phyloP scores from a whole-genome alignment of 192 early-diverging fungal species.

The Chytriomyces confervae region DNA sequence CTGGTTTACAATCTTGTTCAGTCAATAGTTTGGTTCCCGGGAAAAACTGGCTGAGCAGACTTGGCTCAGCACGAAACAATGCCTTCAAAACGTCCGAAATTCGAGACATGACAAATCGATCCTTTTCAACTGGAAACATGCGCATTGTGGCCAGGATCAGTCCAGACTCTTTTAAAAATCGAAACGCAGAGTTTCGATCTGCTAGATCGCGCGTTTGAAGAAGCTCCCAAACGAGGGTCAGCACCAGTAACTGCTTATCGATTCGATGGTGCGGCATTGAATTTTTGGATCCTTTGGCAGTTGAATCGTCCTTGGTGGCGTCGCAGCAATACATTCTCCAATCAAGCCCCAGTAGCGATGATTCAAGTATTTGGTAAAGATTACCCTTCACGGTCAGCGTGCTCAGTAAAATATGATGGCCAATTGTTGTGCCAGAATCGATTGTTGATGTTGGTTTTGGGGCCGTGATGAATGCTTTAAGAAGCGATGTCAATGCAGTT shows the following conservation, averaged over 20 bases:
- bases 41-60: too few relatives aligned
- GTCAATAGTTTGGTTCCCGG: too few relatives aligned
- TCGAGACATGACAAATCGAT: slow-evolving; percentile 3
- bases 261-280: not conserved
- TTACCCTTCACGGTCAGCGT: slow-evolving; percentile 11
- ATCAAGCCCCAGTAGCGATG: not conserved
- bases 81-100: not conserved
- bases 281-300: not conserved
- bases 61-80: too few relatives aligned
- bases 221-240: slow-evolving; percentile 19
- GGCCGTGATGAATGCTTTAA: slow-evolving; percentile 16
- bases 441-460: not conserved
- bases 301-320: not conserved
- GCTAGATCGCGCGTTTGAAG: not conserved
- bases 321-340: slow-evolving; percentile 3
- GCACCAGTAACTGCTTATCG: slow-evolving; percentile 17
- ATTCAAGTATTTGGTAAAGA: slow-evolving; percentile 7
- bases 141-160: not conserved
- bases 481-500: not conserved
- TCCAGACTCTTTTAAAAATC: slow-evolving; percentile 21
- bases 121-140: not conserved
- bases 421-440: not conserved
- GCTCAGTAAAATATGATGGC: slow-evolving; percentile 14
- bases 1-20: too few relatives aligned
- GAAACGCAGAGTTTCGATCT: not conserved